These are phyloP conservation scores for Mycena rosella DNA, from an alignment of 768 basidiomycete genomes.

Conservation along the genomic window DNA sequence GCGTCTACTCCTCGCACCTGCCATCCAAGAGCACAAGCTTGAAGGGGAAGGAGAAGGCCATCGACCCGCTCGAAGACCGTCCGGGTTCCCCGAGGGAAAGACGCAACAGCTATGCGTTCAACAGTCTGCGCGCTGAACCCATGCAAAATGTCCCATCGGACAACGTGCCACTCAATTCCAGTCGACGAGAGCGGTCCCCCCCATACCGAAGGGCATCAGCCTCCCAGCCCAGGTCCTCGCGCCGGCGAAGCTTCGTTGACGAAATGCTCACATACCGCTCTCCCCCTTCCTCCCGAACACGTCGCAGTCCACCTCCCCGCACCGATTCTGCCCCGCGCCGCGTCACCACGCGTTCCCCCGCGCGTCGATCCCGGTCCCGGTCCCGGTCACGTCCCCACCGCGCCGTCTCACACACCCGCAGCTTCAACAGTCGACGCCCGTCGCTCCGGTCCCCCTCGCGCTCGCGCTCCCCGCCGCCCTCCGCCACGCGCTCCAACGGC, in stretches of 20 bases:
- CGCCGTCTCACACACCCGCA: slow-evolving; percentile 10
- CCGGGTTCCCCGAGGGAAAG: neutral
- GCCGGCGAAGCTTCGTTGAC: slow-evolving; percentile 6
- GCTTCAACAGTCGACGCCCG: slow-evolving; percentile 17
- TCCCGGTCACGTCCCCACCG: slow-evolving; percentile 13
- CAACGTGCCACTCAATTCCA: neutral
- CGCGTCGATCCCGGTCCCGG: neutral
- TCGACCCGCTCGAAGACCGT: neutral
- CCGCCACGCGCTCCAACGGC: slow-evolving; percentile 15
- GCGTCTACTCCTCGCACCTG: neutral
- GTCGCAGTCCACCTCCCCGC: neutral
- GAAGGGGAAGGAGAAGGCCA: slow-evolving; percentile 32
- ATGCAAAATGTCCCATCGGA: neutral
- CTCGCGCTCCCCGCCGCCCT: slow-evolving; percentile 28
- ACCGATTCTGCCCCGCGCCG: neutral
- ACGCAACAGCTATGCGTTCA: slow-evolving; percentile 7
- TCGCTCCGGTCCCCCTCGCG: neutral
- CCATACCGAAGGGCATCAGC: slow-evolving; percentile 10
- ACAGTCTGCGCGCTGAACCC: slow-evolving; percentile 6
- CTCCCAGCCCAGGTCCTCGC: slow-evolving; percentile 15
- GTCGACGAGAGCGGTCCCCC: neutral
- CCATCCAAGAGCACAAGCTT: slow-evolving; percentile 10
- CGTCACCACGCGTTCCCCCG: neutral
- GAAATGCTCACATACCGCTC: slow-evolving; percentile 26
- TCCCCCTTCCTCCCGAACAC: slow-evolving; percentile 18